Evolutionary conservation across 306 rosid genomes (phyloP).

Genomic region (Vachellia pachyceras): DNA sequence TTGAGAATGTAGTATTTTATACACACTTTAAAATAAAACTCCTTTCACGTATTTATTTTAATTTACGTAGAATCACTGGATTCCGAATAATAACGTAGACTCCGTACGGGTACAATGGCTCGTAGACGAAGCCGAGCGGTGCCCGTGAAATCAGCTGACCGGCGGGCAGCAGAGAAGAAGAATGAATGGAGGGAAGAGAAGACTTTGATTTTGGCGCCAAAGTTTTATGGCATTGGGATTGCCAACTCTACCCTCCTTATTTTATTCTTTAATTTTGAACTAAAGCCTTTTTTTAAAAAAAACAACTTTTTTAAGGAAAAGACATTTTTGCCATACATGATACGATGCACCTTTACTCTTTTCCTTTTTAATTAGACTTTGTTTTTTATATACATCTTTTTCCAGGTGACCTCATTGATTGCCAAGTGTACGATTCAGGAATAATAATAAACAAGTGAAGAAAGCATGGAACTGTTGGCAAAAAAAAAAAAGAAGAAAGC

Average conservation of each 20-base stretch:
- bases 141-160: conserved; percentile 45
- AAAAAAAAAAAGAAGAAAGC: too few species aligned
- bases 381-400: neutral
- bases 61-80: too few species aligned
- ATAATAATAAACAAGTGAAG: neutral
- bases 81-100: too few species aligned
- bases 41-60: too few species aligned
- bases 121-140: neutral
- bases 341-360: conserved; percentile 15
- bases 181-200: neutral
- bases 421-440: neutral
- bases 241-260: conserved; percentile 23
- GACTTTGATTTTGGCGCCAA: conserved; percentile 66
- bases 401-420: neutral
- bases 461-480: neutral
- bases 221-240: conserved; percentile 49
- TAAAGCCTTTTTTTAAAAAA: neutral
- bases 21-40: too few species aligned
- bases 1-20: too few species aligned
- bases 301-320: neutral
- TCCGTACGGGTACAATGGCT: neutral
- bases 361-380: neutral
- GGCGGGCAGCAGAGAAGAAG: conserved; percentile 20
- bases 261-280: neutral
- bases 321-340: neutral